Percentiles rank a stretch among this genome's conserved stretches.
These are phyloP conservation scores for Thalassiosira gravida DNA, from an alignment of 352 stramenopile species.

Conservation along the genomic window DNA sequence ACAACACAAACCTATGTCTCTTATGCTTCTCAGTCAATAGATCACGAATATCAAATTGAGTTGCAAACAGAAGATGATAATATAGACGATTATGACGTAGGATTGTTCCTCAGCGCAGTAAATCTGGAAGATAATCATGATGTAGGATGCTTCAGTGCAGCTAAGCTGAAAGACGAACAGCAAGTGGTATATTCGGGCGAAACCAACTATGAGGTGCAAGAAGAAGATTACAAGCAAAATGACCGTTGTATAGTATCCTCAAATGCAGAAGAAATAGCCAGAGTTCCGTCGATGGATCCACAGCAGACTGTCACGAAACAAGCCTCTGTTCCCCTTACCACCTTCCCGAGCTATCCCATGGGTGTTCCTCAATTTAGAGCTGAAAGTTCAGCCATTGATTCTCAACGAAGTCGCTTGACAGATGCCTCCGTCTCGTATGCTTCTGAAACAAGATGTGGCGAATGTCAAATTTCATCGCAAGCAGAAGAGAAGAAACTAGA, in stretches of 20 bases:
- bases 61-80: slow-evolving; percentile 30
- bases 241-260: neutral
- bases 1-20: neutral
- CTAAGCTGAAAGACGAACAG: neutral
- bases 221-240: too few species aligned
- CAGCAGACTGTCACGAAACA: neutral
- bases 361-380: neutral
- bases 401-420: neutral
- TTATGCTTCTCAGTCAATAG: neutral
- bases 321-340: neutral
- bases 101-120: neutral
- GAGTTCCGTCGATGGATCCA: neutral
- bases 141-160: neutral
- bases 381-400: neutral
- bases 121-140: neutral
- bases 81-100: slow-evolving; percentile 28
- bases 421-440: too few species aligned
- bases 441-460: neutral
- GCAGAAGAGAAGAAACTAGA: slow-evolving; percentile 41
- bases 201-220: neutral
- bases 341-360: neutral
- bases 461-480: slow-evolving; percentile 15
- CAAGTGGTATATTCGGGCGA: neutral
- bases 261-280: slow-evolving; percentile 14
- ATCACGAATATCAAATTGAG: slow-evolving; percentile 17